A percentile compares a stretch with the other conserved stretches of the same genome.
phyloP scores from a whole-genome alignment of 768 basidiomycete genomes.

The Gyrodon lividus region DNA sequence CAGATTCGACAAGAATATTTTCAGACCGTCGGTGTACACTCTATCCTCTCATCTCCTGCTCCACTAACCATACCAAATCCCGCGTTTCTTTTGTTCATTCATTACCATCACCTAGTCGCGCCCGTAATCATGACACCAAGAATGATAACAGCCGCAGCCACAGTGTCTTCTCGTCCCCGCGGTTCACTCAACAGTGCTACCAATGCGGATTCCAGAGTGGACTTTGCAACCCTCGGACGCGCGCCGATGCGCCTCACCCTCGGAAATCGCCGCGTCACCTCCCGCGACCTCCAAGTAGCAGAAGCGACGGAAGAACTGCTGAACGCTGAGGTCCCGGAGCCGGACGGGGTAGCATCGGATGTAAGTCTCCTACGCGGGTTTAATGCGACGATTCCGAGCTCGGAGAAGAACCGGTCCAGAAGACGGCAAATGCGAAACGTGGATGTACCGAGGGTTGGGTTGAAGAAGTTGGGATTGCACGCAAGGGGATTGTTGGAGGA shows the following conservation, averaged over 20 bases:
- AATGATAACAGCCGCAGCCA: conserved; percentile 70
- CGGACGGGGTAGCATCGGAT: conserved; percentile 63
- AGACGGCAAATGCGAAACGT: conserved; percentile 79
- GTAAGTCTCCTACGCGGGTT: conserved; percentile 89
- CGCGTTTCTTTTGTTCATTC: neutral
- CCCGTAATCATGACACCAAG: conserved; percentile 89
- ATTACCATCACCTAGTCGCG: conserved; percentile 54
- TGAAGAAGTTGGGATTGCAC: conserved; percentile 77
- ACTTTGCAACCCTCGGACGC: conserved; percentile 79
- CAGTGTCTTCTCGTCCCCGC: conserved; percentile 55
- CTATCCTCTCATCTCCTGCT: neutral
- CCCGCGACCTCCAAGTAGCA: conserved; percentile 79
- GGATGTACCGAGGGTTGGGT: conserved; percentile 69
- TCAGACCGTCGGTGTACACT: conserved; percentile 59
- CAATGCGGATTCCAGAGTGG: conserved; percentile 42
- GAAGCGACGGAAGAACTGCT: conserved; percentile 82
- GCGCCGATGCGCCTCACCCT: conserved; percentile 71
- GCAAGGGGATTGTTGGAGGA: conserved; percentile 66
- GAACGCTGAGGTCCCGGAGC: conserved; percentile 68
- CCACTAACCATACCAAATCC: neutral
- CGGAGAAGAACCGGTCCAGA: conserved; percentile 74
- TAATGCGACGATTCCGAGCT: conserved; percentile 91
- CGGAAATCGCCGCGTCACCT: conserved; percentile 67
- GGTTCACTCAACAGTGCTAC: conserved; percentile 30
- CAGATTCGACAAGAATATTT: conserved; percentile 69